Conservation (phyloP, 345 rosid species). For the Clarkia xantiana region DNA sequence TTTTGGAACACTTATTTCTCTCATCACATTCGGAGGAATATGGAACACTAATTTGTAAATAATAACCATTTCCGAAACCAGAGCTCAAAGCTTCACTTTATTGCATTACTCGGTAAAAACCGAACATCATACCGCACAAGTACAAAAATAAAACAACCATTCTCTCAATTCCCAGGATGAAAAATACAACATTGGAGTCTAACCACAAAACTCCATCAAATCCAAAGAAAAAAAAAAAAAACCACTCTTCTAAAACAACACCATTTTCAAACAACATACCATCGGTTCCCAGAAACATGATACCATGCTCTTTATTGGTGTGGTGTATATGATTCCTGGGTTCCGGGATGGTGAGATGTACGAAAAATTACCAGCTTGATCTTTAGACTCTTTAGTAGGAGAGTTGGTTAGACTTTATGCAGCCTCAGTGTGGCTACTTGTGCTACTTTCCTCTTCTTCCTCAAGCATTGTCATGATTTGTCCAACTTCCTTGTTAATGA, state of each 20-base stretch:
- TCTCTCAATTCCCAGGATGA: no score
- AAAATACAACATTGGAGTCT: neutral
- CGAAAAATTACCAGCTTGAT: constrained; percentile 1
- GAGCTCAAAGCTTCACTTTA: no score
- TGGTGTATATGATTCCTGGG: neutral
- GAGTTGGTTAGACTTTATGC: no score
- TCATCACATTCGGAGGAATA: no score
- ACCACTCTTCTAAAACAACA: neutral
- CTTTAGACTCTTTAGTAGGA: neutral
- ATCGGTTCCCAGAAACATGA: no score
- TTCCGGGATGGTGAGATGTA: neutral
- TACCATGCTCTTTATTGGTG: neutral
- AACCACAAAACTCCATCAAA: neutral
- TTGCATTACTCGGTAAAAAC: no score
- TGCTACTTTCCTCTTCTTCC: constrained; percentile 21
- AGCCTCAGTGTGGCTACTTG: neutral
- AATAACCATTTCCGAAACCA: no score
- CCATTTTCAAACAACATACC: neutral
- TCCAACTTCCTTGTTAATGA: constrained; percentile 55
- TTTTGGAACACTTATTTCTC: no score
- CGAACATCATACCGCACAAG: no score
- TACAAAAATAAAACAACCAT: no score
- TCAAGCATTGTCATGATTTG: constrained; percentile 74
- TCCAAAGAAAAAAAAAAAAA: neutral
- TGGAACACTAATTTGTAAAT: no score